These are phyloP conservation scores for Trypanosoma caninum DNA, from an alignment of 208 protist species.

Conservation along the genomic window DNA sequence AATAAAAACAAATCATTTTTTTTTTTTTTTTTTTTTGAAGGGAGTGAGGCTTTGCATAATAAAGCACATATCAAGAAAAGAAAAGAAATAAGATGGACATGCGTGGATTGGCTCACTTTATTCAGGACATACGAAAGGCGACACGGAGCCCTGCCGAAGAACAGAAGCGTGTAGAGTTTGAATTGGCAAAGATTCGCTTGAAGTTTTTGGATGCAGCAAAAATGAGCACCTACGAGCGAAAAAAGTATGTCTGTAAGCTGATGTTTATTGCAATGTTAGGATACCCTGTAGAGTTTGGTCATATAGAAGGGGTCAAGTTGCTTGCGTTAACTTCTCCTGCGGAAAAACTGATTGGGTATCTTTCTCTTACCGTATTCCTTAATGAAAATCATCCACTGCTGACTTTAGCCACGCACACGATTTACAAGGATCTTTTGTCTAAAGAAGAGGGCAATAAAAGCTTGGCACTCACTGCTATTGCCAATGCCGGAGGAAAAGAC, in stretches of 20 bases:
- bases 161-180: constrained; percentile 95
- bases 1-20: too few relatives aligned
- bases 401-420: constrained; percentile 97
- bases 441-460: constrained; percentile 90
- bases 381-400: constrained; percentile 97
- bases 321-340: constrained; percentile 94
- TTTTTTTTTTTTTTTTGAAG: not conserved
- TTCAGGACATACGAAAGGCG: constrained; percentile 93
- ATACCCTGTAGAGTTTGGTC: constrained; percentile 99
- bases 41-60: not conserved
- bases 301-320: constrained; percentile 98
- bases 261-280: constrained; percentile 99
- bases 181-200: constrained; percentile 98
- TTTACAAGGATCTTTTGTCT: constrained; percentile 95
- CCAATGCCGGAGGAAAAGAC: constrained; percentile 97
- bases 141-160: constrained; percentile 94
- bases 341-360: constrained; percentile 98
- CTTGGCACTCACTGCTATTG: constrained; percentile 96
- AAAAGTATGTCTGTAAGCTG: constrained; percentile 99
- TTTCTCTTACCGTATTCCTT: constrained; percentile 94
- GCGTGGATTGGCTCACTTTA: constrained; percentile 96
- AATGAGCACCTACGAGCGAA: constrained; percentile 95
- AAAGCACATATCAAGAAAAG: not conserved
- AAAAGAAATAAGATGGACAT: constrained; percentile 92
- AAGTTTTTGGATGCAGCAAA: constrained; percentile 92